phyloP scores from a whole-genome alignment of 78 protist genomes.

The Cavenderia fasciculata region DNA sequence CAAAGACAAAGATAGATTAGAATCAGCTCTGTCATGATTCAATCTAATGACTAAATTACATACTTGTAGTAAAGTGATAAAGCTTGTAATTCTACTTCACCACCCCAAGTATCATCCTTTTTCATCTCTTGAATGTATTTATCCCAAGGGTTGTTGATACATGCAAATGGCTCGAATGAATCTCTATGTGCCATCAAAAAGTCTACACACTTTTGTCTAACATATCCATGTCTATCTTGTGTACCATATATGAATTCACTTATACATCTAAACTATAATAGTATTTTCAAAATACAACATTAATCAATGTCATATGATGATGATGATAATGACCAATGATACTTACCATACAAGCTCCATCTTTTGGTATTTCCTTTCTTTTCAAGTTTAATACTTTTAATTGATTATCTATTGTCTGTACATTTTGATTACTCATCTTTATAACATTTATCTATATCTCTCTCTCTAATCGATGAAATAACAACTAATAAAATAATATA shows the following conservation, averaged over 20 bases:
- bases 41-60: neutral
- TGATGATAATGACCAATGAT: neutral
- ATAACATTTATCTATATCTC: too few species aligned
- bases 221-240: slow-evolving; percentile 11
- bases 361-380: slow-evolving; percentile 67
- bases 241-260: slow-evolving; percentile 62
- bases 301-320: neutral
- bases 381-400: neutral
- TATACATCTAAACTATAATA: slow-evolving; percentile 44
- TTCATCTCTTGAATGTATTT: slow-evolving; percentile 3
- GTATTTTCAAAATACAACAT: neutral
- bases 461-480: too few species aligned
- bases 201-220: slow-evolving; percentile 30
- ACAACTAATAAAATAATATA: too few species aligned
- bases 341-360: slow-evolving; percentile 62
- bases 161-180: slow-evolving; percentile 61
- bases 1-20: neutral
- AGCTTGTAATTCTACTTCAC: slow-evolving; percentile 63
- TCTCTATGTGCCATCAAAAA: slow-evolving; percentile 28
- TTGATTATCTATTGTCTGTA: slow-evolving; percentile 24
- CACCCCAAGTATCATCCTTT: slow-evolving; percentile 71
- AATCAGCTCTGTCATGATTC: too few species aligned
- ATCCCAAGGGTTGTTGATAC: slow-evolving; percentile 55
- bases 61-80: slow-evolving; percentile 36
- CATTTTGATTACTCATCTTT: too few species aligned